A percentile compares a stretch with the other conserved stretches of the same genome.
These are phyloP conservation scores for Dictyostelium purpureum DNA, from an alignment of 78 protist species.

Conservation along the genomic window DNA sequence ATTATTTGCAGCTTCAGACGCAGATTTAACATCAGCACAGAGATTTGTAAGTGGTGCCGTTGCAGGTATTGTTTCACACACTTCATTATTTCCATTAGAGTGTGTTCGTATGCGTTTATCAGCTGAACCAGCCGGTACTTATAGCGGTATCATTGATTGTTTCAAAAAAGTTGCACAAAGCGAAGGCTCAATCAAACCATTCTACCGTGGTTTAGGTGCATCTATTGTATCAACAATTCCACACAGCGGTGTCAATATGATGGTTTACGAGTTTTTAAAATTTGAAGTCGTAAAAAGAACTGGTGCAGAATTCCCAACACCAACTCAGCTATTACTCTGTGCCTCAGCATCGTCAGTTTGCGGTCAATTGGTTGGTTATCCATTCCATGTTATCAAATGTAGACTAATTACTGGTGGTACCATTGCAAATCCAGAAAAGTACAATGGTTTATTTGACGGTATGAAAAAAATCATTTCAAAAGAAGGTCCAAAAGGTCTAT, in stretches of 20 bases:
- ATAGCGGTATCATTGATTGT: slow-evolving; percentile 68
- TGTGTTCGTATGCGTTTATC: slow-evolving; percentile 58
- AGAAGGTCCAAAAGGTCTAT: slow-evolving; percentile 67
- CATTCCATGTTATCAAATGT: slow-evolving; percentile 75
- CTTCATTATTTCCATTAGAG: slow-evolving; percentile 70
- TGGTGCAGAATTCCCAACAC: background rate
- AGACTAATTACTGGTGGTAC: slow-evolving; percentile 68
- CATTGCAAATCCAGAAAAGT: slow-evolving; percentile 36
- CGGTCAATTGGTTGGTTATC: slow-evolving; percentile 54
- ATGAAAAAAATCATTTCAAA: slow-evolving; percentile 17
- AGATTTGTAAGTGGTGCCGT: slow-evolving; percentile 61
- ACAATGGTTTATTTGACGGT: slow-evolving; percentile 51
- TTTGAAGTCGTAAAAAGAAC: slow-evolving; percentile 24
- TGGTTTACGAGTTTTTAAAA: slow-evolving; percentile 66
- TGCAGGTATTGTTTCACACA: slow-evolving; percentile 62
- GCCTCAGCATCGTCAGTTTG: slow-evolving; percentile 30
- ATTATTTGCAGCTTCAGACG: slow-evolving; percentile 62
- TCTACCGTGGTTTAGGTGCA: slow-evolving; percentile 74
- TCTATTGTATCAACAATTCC: slow-evolving; percentile 60
- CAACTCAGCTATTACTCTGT: background rate
- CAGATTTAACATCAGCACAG: slow-evolving; percentile 50
- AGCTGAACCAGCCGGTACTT: slow-evolving; percentile 41
- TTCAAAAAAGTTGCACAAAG: background rate
- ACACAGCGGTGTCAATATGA: slow-evolving; percentile 69
- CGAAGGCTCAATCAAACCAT: slow-evolving; percentile 31